Base-by-base conservation (phyloP, 805 yeast genomes). In the Saccharomycopsis malanga region DNA sequence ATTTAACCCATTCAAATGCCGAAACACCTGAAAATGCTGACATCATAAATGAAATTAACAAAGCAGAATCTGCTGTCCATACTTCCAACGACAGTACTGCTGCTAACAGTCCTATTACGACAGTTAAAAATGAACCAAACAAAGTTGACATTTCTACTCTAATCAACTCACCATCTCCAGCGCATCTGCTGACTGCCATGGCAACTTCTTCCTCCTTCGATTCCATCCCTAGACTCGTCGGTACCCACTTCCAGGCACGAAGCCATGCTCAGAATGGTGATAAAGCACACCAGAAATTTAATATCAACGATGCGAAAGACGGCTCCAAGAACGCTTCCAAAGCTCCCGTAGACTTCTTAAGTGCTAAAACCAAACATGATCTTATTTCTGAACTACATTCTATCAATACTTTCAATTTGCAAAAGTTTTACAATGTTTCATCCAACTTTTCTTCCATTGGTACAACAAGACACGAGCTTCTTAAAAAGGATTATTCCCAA, bases 401-500 rank as follows among this genome's bases (percentile, higher is more conserved):
- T 17, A 10, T 42, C 18, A 23, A 17, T 3, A 7, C 17, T 20
- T 18, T 40, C 21, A 29, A 45, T n/a, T 29, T 45, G 10, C 44
- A 48, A 15, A 14, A 32, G 14, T 46, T 37, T 34, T 46, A 42
- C 21, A 24, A 18, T 3, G 51, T 42, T 10, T 25, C 46, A 3
- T n/a, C 36, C 20, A 30, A 39, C 20, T 48, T 48, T 18, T 32
- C 47, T n/a, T 23, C 34, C 15, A 42, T 46, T 24, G 50, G 50
- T 15, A 41, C 38, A 6, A 41, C 25, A 22, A 14, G 53, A 6
- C 46, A 39, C 7, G 40, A 45, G 3, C 39, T 45, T 7, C 46
- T 41, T 4, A 25, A 37, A n/a, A 45, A 38, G 42, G 56, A 35
- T 45, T 53, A 34, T 46, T 38, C 9, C 39, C 42, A 32, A 47